These are phyloP conservation scores for Fusarium solani-melongenae DNA, from an alignment of 2,329 filamentous ascomycete species.

Conservation along the genomic window DNA sequence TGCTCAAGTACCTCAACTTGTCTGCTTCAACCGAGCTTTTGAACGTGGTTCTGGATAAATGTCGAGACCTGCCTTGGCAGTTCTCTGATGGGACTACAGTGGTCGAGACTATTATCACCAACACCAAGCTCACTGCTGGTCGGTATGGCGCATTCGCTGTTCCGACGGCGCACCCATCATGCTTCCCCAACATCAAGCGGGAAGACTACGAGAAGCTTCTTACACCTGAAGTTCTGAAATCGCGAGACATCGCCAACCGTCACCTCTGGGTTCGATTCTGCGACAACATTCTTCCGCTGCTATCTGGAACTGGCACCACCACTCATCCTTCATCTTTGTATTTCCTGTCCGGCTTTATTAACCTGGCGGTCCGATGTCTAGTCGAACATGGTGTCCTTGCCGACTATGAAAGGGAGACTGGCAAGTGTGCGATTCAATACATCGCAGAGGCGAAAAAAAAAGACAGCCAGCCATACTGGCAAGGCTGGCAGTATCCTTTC, in stretches of 20 bases:
- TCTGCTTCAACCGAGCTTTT: constrained; percentile 39
- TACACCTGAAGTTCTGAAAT: constrained; percentile 37
- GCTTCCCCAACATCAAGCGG: constrained; percentile 23
- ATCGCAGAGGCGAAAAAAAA: constrained; percentile 13
- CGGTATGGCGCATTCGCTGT: not conserved
- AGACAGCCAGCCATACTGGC: constrained; percentile 10
- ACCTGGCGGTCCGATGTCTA: constrained; percentile 25
- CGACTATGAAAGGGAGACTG: constrained; percentile 28
- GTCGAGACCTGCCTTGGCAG: constrained; percentile 16
- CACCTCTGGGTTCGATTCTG: constrained; percentile 45
- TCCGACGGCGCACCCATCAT: constrained; percentile 41
- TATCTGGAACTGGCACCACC: constrained; percentile 1
- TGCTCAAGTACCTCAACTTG: constrained; percentile 43
- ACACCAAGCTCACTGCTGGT: constrained; percentile 27
- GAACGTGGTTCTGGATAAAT: constrained; percentile 36
- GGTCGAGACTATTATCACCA: constrained; percentile 46
- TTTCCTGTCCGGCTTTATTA: constrained; percentile 27
- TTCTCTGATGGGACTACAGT: constrained; percentile 35
- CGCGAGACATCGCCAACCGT: constrained; percentile 24
- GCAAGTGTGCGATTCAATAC: constrained; percentile 25
- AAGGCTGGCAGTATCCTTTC: constrained; percentile 26
- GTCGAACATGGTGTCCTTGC: constrained; percentile 23
- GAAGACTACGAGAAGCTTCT: constrained; percentile 34
- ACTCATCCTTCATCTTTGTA: constrained; percentile 13
- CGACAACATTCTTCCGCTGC: constrained; percentile 20